phyloP scores from a whole-genome alignment of 345 rosid species.

The Conringia planisiliqua region DNA sequence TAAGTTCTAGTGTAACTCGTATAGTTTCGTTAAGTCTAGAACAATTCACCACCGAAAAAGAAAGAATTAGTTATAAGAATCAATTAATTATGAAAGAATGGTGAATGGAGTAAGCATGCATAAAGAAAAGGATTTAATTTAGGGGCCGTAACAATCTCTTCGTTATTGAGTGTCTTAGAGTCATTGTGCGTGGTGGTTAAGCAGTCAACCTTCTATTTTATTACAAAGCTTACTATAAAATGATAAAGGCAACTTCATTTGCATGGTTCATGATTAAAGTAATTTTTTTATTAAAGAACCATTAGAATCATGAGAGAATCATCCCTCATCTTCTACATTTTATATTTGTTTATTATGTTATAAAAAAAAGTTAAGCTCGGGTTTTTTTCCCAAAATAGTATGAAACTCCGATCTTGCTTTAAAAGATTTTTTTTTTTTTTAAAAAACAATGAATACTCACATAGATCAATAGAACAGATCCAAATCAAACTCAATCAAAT shows the following conservation, averaged over 20 bases:
- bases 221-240: neutral
- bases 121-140: neutral
- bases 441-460: neutral
- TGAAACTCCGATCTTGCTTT: no score
- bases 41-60: neutral
- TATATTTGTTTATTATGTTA: no score
- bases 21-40: neutral
- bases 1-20: neutral
- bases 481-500: neutral
- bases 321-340: no score
- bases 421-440: no score
- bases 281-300: neutral
- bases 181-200: neutral
- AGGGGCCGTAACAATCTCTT: neutral
- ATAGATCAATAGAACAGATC: neutral
- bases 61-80: neutral
- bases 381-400: no score
- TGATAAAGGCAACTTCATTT: neutral
- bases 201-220: neutral
- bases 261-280: neutral
- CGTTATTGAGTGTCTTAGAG: neutral
- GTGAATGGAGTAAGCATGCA: neutral
- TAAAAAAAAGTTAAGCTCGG: no score
- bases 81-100: neutral
- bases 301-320: no score